Evolutionary conservation across 805 yeast genomes (phyloP).

Genomic region (Starmerella potacharoeniae): DNA sequence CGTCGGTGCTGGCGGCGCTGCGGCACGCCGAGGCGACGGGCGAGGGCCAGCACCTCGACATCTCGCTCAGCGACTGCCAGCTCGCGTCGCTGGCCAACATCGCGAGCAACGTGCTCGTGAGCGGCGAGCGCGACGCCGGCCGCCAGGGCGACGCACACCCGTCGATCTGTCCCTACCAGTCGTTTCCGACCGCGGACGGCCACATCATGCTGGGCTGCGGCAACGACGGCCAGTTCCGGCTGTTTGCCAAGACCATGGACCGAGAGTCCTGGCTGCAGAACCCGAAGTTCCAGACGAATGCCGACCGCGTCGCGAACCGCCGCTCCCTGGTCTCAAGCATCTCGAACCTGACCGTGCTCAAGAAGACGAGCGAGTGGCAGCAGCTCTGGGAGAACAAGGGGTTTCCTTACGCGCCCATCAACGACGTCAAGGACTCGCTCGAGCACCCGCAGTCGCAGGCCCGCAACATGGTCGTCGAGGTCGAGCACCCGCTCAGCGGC

Average conservation of each 20-base stretch:
- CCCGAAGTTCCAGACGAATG: constrained; percentile 28
- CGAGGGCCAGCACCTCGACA: constrained; percentile 32
- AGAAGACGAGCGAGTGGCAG: constrained; percentile 32
- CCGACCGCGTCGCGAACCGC: constrained; percentile 31
- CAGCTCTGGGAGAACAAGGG: constrained; percentile 26
- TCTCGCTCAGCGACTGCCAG: constrained; percentile 33
- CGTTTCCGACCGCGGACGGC: constrained; percentile 31
- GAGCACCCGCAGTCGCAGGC: constrained; percentile 31
- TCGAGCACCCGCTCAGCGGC: constrained; percentile 31
- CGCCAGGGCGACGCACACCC: constrained; percentile 36
- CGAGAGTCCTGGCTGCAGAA: constrained; percentile 32
- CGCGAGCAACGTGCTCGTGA: constrained; percentile 31
- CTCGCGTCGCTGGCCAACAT: constrained; percentile 33
- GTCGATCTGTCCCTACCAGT: constrained; percentile 34
- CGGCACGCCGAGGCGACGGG: constrained; percentile 28
- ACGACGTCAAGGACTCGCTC: constrained; percentile 31
- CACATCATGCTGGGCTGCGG: constrained; percentile 35
- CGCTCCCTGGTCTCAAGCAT: constrained; percentile 28
- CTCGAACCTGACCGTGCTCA: constrained; percentile 23
- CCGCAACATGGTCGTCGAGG: constrained; percentile 30
- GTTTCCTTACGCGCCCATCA: constrained; percentile 34
- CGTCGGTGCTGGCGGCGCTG: constrained; percentile 32
- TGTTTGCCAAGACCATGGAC: constrained; percentile 28
- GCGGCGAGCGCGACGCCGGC: constrained; percentile 33
- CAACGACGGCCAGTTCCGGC: constrained; percentile 31